Conservation (phyloP, 148 eudicot species). For the Chenopodium quinoa region DNA sequence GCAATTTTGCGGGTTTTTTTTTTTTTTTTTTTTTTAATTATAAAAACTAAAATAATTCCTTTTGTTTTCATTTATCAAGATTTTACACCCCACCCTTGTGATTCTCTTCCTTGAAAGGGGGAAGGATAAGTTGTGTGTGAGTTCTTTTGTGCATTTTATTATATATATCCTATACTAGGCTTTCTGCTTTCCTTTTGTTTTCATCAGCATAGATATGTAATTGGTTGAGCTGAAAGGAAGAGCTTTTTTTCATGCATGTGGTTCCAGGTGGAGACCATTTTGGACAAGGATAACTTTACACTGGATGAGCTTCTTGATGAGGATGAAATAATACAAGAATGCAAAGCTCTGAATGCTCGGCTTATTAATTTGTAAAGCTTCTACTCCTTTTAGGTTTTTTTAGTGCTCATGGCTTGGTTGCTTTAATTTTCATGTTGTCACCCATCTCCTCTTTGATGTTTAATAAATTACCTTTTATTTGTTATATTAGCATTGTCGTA, state of each 20-base stretch:
- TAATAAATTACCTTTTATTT: not conserved
- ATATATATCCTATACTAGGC: not conserved
- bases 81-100: not conserved
- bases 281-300: constrained; percentile 80
- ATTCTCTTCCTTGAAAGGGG: not conserved
- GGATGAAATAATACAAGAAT: constrained; percentile 94
- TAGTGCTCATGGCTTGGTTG: constrained; percentile 5
- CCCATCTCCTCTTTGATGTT: not conserved
- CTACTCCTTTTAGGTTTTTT: not conserved
- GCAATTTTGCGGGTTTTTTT: not conserved
- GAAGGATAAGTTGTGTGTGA: not conserved
- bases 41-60: too few species aligned
- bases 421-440: not conserved
- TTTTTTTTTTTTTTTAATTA: too few species aligned
- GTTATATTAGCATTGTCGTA: not conserved
- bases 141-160: not conserved
- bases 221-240: not conserved
- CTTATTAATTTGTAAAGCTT: constrained; percentile 74
- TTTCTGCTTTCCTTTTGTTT: not conserved
- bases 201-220: not conserved
- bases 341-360: constrained; percentile 91
- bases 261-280: constrained; percentile 80
- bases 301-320: constrained; percentile 96
- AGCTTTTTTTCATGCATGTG: not conserved
- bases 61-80: too few species aligned